Evolutionary conservation across 2,329 filamentous ascomycete species (phyloP), one percentile per base, ranked within the genome.

Genomic region (Fusarium clavum): DNA sequence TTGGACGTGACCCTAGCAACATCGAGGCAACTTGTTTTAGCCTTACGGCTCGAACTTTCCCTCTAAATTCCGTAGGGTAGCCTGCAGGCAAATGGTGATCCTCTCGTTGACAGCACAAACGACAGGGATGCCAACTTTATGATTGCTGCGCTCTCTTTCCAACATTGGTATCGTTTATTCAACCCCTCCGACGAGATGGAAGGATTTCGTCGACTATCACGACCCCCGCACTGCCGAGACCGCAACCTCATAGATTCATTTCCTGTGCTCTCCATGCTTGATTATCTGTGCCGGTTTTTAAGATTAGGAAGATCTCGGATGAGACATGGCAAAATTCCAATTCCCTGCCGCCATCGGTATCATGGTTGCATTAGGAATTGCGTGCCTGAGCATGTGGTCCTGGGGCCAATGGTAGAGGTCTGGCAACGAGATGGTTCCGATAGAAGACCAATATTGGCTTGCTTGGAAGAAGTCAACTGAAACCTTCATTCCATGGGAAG

Each of bases 1-100:
- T 44, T 59, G 65, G 69, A 63, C 65, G 41, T 45, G 54, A 67
- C 67, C 40, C 66, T 70, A 61, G 69, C 45, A 47, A 57, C 61
- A 56, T 53, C 57, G 61, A 57, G 55, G 55, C 69, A 62, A 58
- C 64, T 68, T 67, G 69, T 72, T 74, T 72, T 67, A 65, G 61
- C 69, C 68, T 74, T 65, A 67, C 63, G 57, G 46, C 22, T 57
- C 54, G 46, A 46, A 48, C 18, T 24, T 20, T 24, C 38, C 24
- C 29, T 53, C 45, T 45, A 43, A 22, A 43, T 41, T 22, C 24
- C 20, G n/a, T 24, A 44, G 30, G 22, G 22, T 38, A 29, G 27
- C 34, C 34, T 52, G 34, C 13, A 52, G 25, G 22, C 16, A 20
- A n/a, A 61, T 34, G 22, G 6, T 38, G 18, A 38, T 38, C 34